Evolutionary conservation across 2,329 filamentous ascomycete species (phyloP), one percentile per base, ranked within the genome.

Genomic region (Sporothrix brasiliensis): DNA sequence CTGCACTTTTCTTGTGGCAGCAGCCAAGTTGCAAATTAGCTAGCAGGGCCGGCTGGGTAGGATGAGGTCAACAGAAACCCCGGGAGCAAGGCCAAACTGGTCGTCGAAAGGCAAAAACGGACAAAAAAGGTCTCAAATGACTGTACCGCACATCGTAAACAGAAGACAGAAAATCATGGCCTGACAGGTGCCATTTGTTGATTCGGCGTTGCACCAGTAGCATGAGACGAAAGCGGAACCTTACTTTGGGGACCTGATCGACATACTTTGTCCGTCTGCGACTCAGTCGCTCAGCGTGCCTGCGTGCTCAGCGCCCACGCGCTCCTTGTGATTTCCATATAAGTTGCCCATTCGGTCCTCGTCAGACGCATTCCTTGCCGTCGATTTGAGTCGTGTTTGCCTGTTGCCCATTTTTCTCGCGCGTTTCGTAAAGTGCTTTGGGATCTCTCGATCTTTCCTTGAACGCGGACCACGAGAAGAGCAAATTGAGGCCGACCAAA

Each of bases 301-400:
- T 1, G 34, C 34, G 5, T 34, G 34, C 34, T 34, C 34, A 9
- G 34, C 34, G 4, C 7, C 34, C 34, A 34, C 34, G 34, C 34
- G 34, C 34, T 34, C 34, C 61, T 21, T 49, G 61, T 24, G 44
- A 65, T 21, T 21, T 65, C 44, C 61, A 65, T 65, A 65, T 65
- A 65, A 65, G 61, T 65, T 65, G 24, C 61, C 61, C 27, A 2
- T 65, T 65, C 27, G 14, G 44, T 50, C 61, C 61, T 50, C 61
- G 44, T 50, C 11, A 34, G 21, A 50, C 47, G 24, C 7, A 65
- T 60, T 4, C 30, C 54, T 41, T 58, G 4, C 27, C 9, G 53
- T 58, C 53, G 53, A 24, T 30, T 50, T 6, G 58, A 10, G 39
- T 50, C 61, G 61, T 65, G 41, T 50, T 50, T 49, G 5, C 50